These are phyloP conservation scores for Acacia crassicarpa DNA, from an alignment of 306 rosid species.

Conservation along the genomic window DNA sequence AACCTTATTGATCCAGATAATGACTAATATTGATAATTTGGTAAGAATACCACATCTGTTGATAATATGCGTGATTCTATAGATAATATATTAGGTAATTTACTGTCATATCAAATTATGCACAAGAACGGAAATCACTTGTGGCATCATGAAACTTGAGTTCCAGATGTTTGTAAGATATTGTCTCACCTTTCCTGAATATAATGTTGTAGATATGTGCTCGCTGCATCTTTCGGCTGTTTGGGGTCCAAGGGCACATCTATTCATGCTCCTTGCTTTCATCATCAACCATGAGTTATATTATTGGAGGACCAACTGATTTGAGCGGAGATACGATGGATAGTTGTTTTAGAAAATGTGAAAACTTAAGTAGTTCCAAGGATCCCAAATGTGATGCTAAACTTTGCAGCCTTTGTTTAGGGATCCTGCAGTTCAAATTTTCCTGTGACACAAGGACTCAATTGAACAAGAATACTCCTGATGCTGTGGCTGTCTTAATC, in stretches of 20 bases:
- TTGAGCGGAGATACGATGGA: constrained; percentile 16
- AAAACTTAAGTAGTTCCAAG: constrained; percentile 9
- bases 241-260: constrained; percentile 47
- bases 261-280: constrained; percentile 36
- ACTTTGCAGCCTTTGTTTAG: constrained; percentile 72
- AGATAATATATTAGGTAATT: background rate
- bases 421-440: constrained; percentile 76
- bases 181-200: background rate
- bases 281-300: constrained; percentile 35
- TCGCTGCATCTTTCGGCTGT: constrained; percentile 72
- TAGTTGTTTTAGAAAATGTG: constrained; percentile 12
- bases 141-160: background rate
- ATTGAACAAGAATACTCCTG: constrained; percentile 34
- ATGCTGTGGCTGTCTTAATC: constrained; percentile 56
- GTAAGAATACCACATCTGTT: background rate
- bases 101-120: background rate
- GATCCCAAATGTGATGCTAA: constrained; percentile 25
- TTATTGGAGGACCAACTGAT: constrained; percentile 34
- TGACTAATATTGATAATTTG: background rate
- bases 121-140: background rate
- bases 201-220: constrained; percentile 54
- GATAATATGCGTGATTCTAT: background rate
- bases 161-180: background rate
- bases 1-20: background rate
- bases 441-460: constrained; percentile 26